These are phyloP conservation scores for Pueraria montana DNA, from an alignment of 306 rosid genomes.

Conservation along the genomic window DNA sequence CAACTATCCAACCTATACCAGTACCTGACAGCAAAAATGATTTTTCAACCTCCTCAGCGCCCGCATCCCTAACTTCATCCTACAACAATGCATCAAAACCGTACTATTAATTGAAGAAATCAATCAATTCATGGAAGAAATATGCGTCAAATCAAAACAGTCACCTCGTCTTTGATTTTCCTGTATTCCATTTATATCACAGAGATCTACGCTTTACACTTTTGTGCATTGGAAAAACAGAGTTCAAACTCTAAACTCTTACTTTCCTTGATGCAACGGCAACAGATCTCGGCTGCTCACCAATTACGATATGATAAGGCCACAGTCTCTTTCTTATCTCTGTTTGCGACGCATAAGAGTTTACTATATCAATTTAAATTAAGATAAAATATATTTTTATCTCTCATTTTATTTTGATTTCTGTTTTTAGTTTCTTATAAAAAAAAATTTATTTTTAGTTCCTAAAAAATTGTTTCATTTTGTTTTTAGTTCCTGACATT, in stretches of 20 bases:
- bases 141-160: conserved; percentile 12
- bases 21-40: conserved; percentile 45
- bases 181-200: conserved; percentile 75
- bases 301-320: background rate
- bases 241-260: background rate
- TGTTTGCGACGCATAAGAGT: background rate
- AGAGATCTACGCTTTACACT: conserved; percentile 36
- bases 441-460: too few relatives aligned
- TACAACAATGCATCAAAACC: conserved; percentile 34
- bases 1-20: background rate
- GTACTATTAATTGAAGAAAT: background rate
- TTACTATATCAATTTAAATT: background rate
- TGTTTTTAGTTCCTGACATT: too few relatives aligned
- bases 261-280: background rate
- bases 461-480: too few relatives aligned
- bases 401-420: too few relatives aligned
- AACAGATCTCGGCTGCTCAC: conserved; percentile 28
- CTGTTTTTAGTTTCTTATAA: too few relatives aligned
- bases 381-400: too few relatives aligned
- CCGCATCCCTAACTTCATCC: conserved; percentile 42
- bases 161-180: conserved; percentile 83
- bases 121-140: conserved; percentile 18
- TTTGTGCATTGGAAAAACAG: background rate
- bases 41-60: conserved; percentile 31
- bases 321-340: background rate